phyloP scores from a whole-genome alignment of 2,329 filamentous ascomycete genomes.

The Beauveria australis region DNA sequence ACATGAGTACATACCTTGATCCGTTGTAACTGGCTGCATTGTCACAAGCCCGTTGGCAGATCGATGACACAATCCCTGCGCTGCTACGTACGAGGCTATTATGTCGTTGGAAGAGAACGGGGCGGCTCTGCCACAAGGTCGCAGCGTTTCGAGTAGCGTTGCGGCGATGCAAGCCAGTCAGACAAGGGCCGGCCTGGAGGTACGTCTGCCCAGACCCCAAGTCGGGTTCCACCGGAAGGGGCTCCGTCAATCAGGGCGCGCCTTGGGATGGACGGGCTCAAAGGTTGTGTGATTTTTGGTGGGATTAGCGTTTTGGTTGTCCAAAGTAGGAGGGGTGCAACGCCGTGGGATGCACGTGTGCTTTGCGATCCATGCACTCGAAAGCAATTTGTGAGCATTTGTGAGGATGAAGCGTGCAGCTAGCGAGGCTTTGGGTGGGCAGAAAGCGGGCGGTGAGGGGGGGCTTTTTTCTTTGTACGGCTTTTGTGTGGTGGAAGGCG shows the following conservation, averaged over 20 bases:
- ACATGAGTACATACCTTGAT: constrained; percentile 11
- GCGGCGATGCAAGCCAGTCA: not conserved
- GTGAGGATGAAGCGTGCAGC: not conserved
- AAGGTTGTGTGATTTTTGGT: not conserved
- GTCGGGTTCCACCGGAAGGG: constrained; percentile 9
- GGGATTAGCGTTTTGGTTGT: constrained; percentile 2
- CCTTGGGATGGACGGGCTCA: not conserved
- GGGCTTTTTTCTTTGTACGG: not conserved
- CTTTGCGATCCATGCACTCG: constrained; percentile 1
- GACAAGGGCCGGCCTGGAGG: not conserved
- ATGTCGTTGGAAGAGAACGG: constrained; percentile 8
- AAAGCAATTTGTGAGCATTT: not conserved
- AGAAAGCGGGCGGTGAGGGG: constrained; percentile 10
- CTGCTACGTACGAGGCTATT: constrained; percentile 12
- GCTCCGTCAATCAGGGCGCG: constrained; percentile 11
- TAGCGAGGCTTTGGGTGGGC: not conserved
- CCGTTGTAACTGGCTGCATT: constrained; percentile 9
- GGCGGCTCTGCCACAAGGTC: constrained; percentile 8
- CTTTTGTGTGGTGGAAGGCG: not conserved
- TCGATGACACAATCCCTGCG: constrained; percentile 12
- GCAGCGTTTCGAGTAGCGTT: not conserved
- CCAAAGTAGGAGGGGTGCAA: not conserved
- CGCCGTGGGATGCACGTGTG: not conserved
- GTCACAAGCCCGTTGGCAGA: constrained; percentile 11
- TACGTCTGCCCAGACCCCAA: constrained; percentile 10